A percentile compares a stretch with the other conserved stretches of the same genome.
These are phyloP conservation scores for Cercospora brassicicola DNA, from an alignment of 2,329 filamentous ascomycete genomes.

Conservation along the genomic window DNA sequence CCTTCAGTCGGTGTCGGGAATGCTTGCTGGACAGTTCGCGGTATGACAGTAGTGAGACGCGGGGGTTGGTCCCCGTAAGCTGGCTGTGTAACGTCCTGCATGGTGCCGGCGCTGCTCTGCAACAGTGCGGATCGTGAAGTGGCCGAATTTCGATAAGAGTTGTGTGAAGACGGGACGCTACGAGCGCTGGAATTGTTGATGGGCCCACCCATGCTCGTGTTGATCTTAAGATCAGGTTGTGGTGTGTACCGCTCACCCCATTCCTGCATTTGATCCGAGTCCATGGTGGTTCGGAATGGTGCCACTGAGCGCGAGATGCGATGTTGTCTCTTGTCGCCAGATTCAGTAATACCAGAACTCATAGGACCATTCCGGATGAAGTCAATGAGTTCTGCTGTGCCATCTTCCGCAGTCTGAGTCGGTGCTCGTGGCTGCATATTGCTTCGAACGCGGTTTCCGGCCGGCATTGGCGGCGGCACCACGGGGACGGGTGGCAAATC, in stretches of 20 bases:
- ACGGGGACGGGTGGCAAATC: constrained; percentile 31
- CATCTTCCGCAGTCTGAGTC: constrained; percentile 63
- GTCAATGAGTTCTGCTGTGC: constrained; percentile 86
- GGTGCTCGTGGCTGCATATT: constrained; percentile 44
- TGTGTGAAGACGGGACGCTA: constrained; percentile 22
- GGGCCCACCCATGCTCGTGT: constrained; percentile 17
- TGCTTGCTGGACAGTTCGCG: constrained; percentile 8
- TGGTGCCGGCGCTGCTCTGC: constrained; percentile 21
- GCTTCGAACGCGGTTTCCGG: constrained; percentile 23
- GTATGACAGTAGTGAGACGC: constrained; percentile 16
- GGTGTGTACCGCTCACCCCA: constrained; percentile 36
- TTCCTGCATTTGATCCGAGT: constrained; percentile 71
- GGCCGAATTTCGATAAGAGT: constrained; percentile 40
- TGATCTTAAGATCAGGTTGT: constrained; percentile 27
- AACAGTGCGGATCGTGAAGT: constrained; percentile 42
- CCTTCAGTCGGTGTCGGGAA: constrained; percentile 9
- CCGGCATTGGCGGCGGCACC: constrained; percentile 29
- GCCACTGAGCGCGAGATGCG: constrained; percentile 81
- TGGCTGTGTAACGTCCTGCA: constrained; percentile 12
- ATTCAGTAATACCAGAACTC: constrained; percentile 38
- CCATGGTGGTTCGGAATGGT: constrained; percentile 80
- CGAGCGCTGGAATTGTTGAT: constrained; percentile 16
- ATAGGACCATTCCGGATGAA: constrained; percentile 84
- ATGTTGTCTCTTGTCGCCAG: constrained; percentile 48
- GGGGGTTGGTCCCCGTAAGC: constrained; percentile 22